These are phyloP conservation scores for Arthrobotrys musiformis DNA, from an alignment of 2,329 filamentous ascomycete genomes.

Conservation along the genomic window DNA sequence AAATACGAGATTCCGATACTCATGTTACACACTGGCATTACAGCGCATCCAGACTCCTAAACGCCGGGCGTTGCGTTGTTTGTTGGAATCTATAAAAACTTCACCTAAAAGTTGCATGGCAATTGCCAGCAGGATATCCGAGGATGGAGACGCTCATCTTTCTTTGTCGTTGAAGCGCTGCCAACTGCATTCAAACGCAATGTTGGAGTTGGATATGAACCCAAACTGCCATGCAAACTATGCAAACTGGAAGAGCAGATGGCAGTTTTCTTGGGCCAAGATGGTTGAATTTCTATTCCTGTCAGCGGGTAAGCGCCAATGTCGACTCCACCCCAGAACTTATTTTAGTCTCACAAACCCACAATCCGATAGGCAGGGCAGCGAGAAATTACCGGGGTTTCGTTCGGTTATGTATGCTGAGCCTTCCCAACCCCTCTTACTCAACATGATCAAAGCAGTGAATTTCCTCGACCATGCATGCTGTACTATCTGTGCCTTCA, in stretches of 20 bases:
- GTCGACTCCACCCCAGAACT: background rate
- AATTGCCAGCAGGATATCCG: too few relatives aligned
- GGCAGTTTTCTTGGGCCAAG: background rate
- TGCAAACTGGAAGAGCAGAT: background rate
- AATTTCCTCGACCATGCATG: constrained; percentile 26
- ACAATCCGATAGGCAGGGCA: background rate
- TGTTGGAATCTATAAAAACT: constrained; percentile 1
- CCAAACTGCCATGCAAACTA: too few relatives aligned
- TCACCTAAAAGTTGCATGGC: background rate
- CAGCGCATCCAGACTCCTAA: background rate
- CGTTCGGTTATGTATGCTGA: constrained; percentile 31
- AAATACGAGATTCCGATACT: background rate
- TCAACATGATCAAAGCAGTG: constrained; percentile 1
- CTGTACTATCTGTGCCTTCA: constrained; percentile 12
- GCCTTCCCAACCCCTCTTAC: constrained; percentile 26
- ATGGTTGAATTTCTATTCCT: constrained; percentile 19
- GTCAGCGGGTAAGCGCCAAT: constrained; percentile 18
- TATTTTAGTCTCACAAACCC: constrained; percentile 8
- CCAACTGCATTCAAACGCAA: background rate
- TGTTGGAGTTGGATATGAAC: background rate
- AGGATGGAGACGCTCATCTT: too few relatives aligned
- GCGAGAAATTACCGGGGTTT: background rate
- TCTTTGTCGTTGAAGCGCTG: background rate
- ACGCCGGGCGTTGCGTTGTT: background rate
- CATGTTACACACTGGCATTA: background rate